Evolutionary conservation across 495 filamentous ascomycete genomes (phyloP).

Genomic region (Pseudevernia furfuracea): DNA sequence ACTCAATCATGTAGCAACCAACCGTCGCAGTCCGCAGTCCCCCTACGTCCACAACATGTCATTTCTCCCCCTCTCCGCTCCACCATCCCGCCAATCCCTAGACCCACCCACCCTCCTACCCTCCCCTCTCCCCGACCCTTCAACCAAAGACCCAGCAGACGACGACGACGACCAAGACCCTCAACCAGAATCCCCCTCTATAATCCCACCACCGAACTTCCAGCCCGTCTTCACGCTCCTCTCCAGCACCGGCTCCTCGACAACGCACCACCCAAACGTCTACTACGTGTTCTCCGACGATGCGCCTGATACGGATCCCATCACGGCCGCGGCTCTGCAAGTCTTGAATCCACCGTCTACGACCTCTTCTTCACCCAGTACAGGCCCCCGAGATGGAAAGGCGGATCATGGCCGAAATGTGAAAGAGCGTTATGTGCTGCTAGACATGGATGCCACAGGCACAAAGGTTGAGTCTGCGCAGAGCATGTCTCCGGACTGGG

Average conservation of each 20-base stretch:
- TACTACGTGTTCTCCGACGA: slow-evolving; percentile 90
- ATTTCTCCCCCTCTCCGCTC: slow-evolving; percentile 11
- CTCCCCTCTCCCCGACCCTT: slow-evolving; percentile 8
- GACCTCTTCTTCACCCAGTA: slow-evolving; percentile 4
- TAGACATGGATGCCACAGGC: slow-evolving; percentile 43
- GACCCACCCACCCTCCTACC: slow-evolving; percentile 20
- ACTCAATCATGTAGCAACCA: slow-evolving; percentile 3
- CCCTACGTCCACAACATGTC: slow-evolving; percentile 4
- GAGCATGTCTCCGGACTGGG: slow-evolving; percentile 47
- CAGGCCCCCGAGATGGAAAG: background rate
- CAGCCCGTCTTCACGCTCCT: slow-evolving; percentile 50
- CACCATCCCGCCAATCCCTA: slow-evolving; percentile 2
- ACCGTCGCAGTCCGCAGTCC: background rate
- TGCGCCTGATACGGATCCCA: slow-evolving; percentile 51
- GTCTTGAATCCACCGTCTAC: slow-evolving; percentile 29
- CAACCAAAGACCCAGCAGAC: slow-evolving; percentile 28
- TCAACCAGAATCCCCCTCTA: slow-evolving; percentile 20
- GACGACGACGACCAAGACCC: slow-evolving; percentile 18
- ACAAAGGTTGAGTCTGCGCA: slow-evolving; percentile 42
- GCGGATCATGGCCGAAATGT: background rate
- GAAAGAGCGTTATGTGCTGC: slow-evolving; percentile 47
- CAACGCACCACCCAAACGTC: slow-evolving; percentile 66
- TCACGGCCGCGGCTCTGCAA: slow-evolving; percentile 49
- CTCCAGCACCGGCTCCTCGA: slow-evolving; percentile 39
- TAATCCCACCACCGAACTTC: slow-evolving; percentile 28